Percentiles rank a stretch among this genome's conserved stretches.
Evolutionary conservation across 2,329 filamentous ascomycete genomes (phyloP).

Genomic region (Xylaria sp.): DNA sequence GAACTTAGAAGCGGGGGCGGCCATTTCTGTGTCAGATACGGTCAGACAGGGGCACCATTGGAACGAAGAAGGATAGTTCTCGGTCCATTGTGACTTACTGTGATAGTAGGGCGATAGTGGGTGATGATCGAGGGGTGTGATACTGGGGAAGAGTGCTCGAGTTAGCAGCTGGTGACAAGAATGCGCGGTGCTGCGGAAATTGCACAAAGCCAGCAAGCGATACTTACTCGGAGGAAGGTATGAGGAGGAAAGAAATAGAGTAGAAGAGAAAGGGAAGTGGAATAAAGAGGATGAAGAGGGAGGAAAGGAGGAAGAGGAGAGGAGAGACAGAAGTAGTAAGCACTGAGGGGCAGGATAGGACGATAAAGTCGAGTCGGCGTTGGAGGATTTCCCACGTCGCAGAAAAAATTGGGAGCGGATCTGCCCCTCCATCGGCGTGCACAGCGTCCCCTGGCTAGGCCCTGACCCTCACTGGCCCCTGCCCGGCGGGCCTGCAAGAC

Average conservation of each 20-base stretch:
- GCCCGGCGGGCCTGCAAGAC: conserved; percentile 28
- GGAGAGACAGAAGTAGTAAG: conserved; percentile 39
- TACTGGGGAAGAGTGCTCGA: conserved; percentile 29
- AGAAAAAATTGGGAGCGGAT: conserved; percentile 37
- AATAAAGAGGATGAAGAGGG: conserved; percentile 40
- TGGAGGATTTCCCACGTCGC: conserved; percentile 31
- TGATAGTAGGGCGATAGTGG: conserved; percentile 2
- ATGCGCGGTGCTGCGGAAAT: not conserved
- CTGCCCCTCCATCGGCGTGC: conserved; percentile 31
- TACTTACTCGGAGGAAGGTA: conserved; percentile 36
- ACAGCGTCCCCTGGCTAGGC: conserved; percentile 32
- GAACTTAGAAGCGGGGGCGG: conserved; percentile 90
- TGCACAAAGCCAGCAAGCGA: conserved; percentile 11
- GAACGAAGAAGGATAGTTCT: not conserved
- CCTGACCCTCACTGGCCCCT: conserved; percentile 25
- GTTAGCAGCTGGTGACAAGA: conserved; percentile 32
- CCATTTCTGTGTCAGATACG: conserved; percentile 57
- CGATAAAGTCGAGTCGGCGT: conserved; percentile 29
- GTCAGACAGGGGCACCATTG: conserved; percentile 18
- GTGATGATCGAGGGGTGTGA: conserved; percentile 29
- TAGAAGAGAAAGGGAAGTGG: conserved; percentile 41
- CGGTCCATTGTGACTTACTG: conserved; percentile 26
- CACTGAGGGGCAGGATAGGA: conserved; percentile 37
- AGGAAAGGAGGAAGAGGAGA: conserved; percentile 41
- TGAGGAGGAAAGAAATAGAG: conserved; percentile 12